Evolutionary conservation across 1,284 basidiomycete species (phyloP).

Genomic region (Cutaneotrichosporon cyanovorans): DNA sequence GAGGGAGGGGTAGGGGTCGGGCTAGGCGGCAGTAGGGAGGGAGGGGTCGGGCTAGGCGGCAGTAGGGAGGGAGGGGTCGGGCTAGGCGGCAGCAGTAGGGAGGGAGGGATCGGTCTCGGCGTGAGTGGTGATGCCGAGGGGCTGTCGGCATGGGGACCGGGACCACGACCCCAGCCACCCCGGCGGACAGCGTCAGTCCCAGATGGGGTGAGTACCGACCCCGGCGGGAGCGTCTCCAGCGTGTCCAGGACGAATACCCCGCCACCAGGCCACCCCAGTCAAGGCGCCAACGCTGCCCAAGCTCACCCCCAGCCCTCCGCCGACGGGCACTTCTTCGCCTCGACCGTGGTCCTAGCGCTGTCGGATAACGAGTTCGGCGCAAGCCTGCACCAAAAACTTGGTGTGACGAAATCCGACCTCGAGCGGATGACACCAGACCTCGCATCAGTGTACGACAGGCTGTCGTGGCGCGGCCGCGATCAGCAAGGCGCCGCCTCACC

Average conservation of each 20-base stretch:
- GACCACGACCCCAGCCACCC: conserved; percentile 2
- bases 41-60: too few species aligned
- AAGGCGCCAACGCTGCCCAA: too few species aligned
- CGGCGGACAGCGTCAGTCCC: conserved; percentile 26
- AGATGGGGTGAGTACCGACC: conserved; percentile 6
- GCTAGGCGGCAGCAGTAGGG: too few species aligned
- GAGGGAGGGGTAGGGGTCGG: too few species aligned
- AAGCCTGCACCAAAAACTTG: conserved; percentile 21
- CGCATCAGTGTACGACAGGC: conserved; percentile 26
- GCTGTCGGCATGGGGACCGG: neutral
- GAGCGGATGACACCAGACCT: conserved; percentile 27
- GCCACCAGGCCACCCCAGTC: too few species aligned
- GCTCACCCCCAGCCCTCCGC: conserved; percentile 10
- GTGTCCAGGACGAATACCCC: too few species aligned
- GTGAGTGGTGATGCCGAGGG: conserved; percentile 13
- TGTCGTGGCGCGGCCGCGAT: conserved; percentile 1
- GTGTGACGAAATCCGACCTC: conserved; percentile 23
- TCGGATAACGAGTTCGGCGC: conserved; percentile 11
- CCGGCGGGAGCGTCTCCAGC: conserved; percentile 7
- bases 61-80: too few species aligned
- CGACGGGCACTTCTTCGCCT: conserved; percentile 23
- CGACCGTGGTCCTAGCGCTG: conserved; percentile 15
- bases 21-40: too few species aligned
- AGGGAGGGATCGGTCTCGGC: conserved; percentile 19
- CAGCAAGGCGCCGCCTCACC: conserved; percentile 2